These are phyloP conservation scores for Aspergillus avenaceus DNA, from an alignment of 495 filamentous ascomycete species.

Conservation along the genomic window DNA sequence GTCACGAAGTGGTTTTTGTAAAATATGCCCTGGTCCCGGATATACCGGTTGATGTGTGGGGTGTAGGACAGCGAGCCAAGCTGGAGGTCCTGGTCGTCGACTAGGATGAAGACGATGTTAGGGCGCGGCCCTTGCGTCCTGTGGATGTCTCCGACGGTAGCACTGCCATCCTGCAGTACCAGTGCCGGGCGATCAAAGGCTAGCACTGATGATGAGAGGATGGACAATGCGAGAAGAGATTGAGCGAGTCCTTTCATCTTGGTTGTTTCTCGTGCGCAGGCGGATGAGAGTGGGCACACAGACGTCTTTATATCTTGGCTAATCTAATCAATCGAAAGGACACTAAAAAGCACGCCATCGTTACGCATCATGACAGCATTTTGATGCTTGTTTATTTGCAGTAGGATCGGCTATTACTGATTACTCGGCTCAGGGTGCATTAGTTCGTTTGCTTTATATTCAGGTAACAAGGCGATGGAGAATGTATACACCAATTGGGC, in stretches of 20 bases:
- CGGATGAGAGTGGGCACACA: background rate
- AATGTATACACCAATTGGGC: no score
- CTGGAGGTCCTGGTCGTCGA: constrained; percentile 55
- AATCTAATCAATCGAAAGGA: background rate
- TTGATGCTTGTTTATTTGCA: no score
- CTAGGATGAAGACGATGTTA: constrained; percentile 55
- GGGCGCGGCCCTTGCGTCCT: constrained; percentile 12
- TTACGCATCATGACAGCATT: background rate
- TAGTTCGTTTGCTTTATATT: no score
- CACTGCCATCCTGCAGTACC: background rate
- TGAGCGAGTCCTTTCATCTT: background rate
- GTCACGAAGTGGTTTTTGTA: constrained; percentile 50
- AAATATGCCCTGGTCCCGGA: constrained; percentile 41
- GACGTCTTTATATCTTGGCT: background rate
- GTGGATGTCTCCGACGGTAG: background rate
- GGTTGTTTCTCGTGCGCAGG: background rate
- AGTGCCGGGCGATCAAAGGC: background rate
- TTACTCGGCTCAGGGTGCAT: no score
- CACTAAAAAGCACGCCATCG: background rate
- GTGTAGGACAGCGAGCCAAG: constrained; percentile 49
- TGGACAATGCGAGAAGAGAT: background rate
- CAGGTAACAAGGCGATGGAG: no score
- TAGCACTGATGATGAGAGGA: background rate
- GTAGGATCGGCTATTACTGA: no score
- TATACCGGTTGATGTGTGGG: constrained; percentile 42